Percentiles rank a stretch among this genome's conserved stretches.
Conservation (phyloP, 257 asterid genomes). For the Petunia axillaris region DNA sequence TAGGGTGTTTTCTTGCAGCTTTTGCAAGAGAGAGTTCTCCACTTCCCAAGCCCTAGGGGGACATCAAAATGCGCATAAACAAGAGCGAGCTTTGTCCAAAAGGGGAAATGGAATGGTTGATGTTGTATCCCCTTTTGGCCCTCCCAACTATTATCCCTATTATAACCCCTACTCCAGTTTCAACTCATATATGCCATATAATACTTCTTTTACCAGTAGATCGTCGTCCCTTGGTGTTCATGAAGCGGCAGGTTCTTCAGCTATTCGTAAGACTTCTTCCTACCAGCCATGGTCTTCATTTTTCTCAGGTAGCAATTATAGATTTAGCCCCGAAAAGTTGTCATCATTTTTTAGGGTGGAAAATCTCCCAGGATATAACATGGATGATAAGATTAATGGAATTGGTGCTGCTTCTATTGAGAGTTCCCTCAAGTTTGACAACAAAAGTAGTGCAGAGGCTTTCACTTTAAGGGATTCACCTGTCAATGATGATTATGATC, state of each 20-base stretch:
- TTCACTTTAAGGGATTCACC: neutral
- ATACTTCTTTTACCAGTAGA: slow-evolving; percentile 33
- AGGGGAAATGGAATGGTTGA: slow-evolving; percentile 48
- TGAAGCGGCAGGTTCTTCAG: slow-evolving; percentile 31
- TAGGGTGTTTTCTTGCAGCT: slow-evolving; percentile 55
- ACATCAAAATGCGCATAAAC: slow-evolving; percentile 80
- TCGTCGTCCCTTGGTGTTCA: slow-evolving; percentile 47
- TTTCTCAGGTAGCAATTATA: slow-evolving; percentile 26
- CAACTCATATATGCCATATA: slow-evolving; percentile 39
- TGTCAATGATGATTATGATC: neutral
- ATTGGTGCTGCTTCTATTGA: neutral
- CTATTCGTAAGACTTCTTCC: slow-evolving; percentile 49
- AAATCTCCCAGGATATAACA: neutral
- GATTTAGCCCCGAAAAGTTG: slow-evolving; percentile 33
- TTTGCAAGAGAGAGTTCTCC: slow-evolving; percentile 64
- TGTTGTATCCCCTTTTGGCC: slow-evolving; percentile 39
- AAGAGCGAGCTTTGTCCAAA: slow-evolving; percentile 63
- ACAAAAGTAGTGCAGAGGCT: neutral
- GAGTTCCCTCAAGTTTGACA: neutral
- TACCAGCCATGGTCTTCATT: slow-evolving; percentile 38
- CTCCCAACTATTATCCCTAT: slow-evolving; percentile 41
- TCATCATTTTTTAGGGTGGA: slow-evolving; percentile 27
- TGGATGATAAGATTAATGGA: neutral
- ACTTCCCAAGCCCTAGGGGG: slow-evolving; percentile 80
- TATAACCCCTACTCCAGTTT: slow-evolving; percentile 37